Evolutionary conservation across 352 stramenopile genomes (phyloP).

Genomic region (Aphanomyces invadans): DNA sequence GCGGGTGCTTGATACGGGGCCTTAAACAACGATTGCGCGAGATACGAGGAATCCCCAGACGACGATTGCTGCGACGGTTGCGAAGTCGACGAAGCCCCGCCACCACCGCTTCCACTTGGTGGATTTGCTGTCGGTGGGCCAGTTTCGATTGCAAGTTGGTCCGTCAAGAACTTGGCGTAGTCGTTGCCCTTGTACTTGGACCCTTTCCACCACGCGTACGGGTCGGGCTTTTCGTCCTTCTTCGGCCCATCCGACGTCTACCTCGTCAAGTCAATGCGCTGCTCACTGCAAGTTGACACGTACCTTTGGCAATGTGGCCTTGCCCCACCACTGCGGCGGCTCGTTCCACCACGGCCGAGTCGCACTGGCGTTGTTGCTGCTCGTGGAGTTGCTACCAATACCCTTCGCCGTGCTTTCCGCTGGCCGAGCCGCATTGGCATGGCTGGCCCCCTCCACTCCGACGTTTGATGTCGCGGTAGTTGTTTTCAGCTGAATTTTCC

Average conservation of each 20-base stretch:
- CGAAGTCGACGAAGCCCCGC: background rate
- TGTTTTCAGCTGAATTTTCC: constrained; percentile 17
- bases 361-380: constrained; percentile 8
- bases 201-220: constrained; percentile 56
- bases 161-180: constrained; percentile 29
- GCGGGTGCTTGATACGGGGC: background rate
- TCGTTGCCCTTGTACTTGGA: constrained; percentile 67
- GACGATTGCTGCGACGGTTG: background rate
- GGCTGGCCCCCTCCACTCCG: too few relatives aligned
- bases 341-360: constrained; percentile 31
- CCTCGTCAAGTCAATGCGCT: too few relatives aligned
- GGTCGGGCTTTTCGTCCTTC: constrained; percentile 31
- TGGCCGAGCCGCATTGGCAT: too few relatives aligned
- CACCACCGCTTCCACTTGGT: background rate
- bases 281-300: too few relatives aligned
- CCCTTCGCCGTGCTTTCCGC: constrained; percentile 1
- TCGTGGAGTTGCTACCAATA: background rate
- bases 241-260: constrained; percentile 8
- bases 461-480: background rate
- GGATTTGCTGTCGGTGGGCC: background rate
- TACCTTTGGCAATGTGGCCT: background rate
- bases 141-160: background rate
- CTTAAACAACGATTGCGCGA: constrained; percentile 7
- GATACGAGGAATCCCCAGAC: background rate
- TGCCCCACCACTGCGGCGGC: constrained; percentile 57